Percentiles rank a stretch among this genome's conserved stretches.
These are phyloP conservation scores for Schizochytrium sp. DNA, from an alignment of 108 stramenopile species.

Conservation along the genomic window DNA sequence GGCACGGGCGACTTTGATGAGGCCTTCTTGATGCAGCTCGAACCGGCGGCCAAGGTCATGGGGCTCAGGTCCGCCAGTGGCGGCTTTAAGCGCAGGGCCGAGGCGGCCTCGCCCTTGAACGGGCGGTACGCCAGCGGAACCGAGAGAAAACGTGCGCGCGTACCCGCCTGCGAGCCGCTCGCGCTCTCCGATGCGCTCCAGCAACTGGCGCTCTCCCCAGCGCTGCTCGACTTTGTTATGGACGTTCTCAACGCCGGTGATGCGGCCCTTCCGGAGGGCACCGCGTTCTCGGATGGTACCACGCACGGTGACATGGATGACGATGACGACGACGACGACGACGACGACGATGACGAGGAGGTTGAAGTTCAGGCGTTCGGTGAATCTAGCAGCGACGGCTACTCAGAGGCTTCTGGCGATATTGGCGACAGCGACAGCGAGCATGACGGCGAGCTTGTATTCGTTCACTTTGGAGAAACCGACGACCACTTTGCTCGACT, in stretches of 20 bases:
- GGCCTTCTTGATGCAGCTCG: neutral
- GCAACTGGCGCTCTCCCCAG: neutral
- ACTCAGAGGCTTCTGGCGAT: too few relatives aligned
- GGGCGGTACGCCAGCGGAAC: neutral
- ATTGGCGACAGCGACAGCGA: neutral
- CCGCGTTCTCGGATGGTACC: too few relatives aligned
- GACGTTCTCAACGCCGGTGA: neutral
- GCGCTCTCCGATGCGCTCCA: neutral
- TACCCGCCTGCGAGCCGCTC: neutral
- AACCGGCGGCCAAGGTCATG: neutral
- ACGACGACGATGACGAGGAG: neutral
- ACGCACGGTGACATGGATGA: too few relatives aligned
- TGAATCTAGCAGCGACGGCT: too few relatives aligned
- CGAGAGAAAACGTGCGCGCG: neutral
- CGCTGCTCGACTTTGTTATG: neutral
- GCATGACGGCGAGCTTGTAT: neutral
- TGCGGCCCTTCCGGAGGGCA: neutral
- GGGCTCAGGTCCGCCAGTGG: neutral
- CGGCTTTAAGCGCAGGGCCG: neutral
- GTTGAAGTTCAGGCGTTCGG: neutral
- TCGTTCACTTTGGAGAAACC: neutral
- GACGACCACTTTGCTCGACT: neutral
- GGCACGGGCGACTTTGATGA: neutral
- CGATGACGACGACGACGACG: too few relatives aligned
- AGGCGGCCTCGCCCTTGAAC: neutral